phyloP scores from a whole-genome alignment of 805 yeast species.

The Cyberlindnera amylophila region DNA sequence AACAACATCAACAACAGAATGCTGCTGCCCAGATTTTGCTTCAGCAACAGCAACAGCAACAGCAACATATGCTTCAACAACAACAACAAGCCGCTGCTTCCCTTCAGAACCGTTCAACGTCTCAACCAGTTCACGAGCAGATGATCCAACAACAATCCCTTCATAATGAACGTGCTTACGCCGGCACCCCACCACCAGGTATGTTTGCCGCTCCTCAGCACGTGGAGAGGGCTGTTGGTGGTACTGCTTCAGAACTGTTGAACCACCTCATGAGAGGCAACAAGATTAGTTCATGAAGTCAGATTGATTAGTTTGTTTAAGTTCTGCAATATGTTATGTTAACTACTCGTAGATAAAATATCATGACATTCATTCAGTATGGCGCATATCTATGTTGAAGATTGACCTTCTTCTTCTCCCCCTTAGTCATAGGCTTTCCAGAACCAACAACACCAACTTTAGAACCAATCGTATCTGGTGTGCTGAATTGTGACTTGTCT shows the following conservation, averaged over 20 bases:
- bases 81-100: slow-evolving; percentile 25
- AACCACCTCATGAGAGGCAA: slow-evolving; percentile 85
- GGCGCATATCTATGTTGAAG: slow-evolving; percentile 17
- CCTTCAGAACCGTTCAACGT: slow-evolving; percentile 21
- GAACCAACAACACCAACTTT: slow-evolving; percentile 19
- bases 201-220: slow-evolving; percentile 36
- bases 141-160: slow-evolving; percentile 19
- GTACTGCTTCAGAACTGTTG: slow-evolving; percentile 74
- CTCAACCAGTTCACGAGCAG: slow-evolving; percentile 24
- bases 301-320: background rate
- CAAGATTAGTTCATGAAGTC: slow-evolving; percentile 33
- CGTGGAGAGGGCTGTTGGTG: slow-evolving; percentile 26
- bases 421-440: slow-evolving; percentile 12
- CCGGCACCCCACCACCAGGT: slow-evolving; percentile 73
- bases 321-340: background rate
- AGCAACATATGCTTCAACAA: slow-evolving; percentile 6
- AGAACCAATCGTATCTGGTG: slow-evolving; percentile 10
- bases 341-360: background rate
- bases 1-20: slow-evolving; percentile 21
- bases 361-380: slow-evolving; percentile 7
- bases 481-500: slow-evolving; percentile 11
- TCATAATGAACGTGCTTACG: slow-evolving; percentile 31
- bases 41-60: slow-evolving; percentile 28
- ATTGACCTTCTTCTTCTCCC: slow-evolving; percentile 6
- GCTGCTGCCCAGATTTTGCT: slow-evolving; percentile 3